Base-by-base conservation (phyloP, 306 rosid species). In the Vigna mungo region DNA sequence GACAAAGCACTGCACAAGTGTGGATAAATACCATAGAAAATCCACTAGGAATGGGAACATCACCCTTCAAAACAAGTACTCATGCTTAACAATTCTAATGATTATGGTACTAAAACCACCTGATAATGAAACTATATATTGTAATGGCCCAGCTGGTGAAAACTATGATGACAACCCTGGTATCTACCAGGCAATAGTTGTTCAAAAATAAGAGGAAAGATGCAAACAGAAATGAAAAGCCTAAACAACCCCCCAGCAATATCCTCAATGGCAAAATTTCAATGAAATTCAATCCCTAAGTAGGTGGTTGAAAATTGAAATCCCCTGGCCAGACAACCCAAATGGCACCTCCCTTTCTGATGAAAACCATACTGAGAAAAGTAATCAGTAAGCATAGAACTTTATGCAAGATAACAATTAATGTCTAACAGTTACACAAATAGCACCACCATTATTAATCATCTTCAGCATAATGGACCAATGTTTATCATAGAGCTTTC, bases 401-500 rank as follows among this genome's bases (percentile, higher is more conserved):
- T 64, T 71, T 51, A 36, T 18, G 30, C 18, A 46, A 65, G 63
- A 18, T 56, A n/a, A 44, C 20, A 70, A 46, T 46, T 16, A 18
- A 12, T 20, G 70, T 20, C 62, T 32, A 49, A 69, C 17, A 81
- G 30, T 61, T 30, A 43, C 4, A 14, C 52, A 70, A 71, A 77
- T 47, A 67, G 49, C 43, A 52, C 25, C 5, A 48, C 30, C 47
- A 25, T 63, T 44, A 36, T 49, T 60, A 10, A 65, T 41, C 41
- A 68, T 51, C 52, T 41, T 44, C 15, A 73, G 60, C 61, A 18
- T n/a, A 34, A 30, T 53, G 23, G 68, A 84, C 78, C 60, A 80
- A 39, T 58, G 62, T 54, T 53, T 60, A 81, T 23, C 25, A 47
- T 9, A 74, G 20, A 23, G 3, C 49, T 21, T 46, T 9, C n/a